Base-by-base conservation (phyloP, 208 protist species). In the Herpetomonas samuelpessoai region DNA sequence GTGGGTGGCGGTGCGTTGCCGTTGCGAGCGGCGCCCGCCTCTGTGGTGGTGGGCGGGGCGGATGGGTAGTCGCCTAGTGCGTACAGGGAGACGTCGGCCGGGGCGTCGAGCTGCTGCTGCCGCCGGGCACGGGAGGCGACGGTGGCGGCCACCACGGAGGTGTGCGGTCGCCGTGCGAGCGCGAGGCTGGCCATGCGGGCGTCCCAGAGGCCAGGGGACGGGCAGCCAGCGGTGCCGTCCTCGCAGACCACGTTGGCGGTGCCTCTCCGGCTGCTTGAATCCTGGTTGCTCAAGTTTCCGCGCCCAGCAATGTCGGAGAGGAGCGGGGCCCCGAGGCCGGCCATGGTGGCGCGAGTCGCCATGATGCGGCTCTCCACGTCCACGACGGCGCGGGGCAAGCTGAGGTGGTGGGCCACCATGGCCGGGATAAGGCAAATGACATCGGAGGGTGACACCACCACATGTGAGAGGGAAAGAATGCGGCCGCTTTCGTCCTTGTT, bases 391-490 rank as follows among this genome's bases (percentile, higher is more conserved):
- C 35, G 44, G 44, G 22, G 65, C 18, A 85, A 22, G n/a, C 74
- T 77, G 45, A 90, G 77, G 41, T 86, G 58, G 45, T 95, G 86
- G 1, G 67, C 67, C 10, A 90, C 44, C 50, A 93, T 71, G 24
- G 74, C 68, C 41, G 76, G 71, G 22, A 95, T 56, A 29, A 92
- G 50, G 50, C 81, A 88, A 30, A 86, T 65, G n/a, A 92, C 82
- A 49, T 92, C 81, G 1, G 72, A 60, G 26, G 75, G 76, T 14
- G 79, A 81, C 9, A 90, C 79, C 28, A 83, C 68, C 2, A 90
- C 63, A 51, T 74, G 44, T 18, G 67, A 54, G 71, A 79, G 81
- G 50, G 53, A 68, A 22, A 72, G 57, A 26, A 74, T 72, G 7
- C 28, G 26, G 21, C 21, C 44, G 25, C 22, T 35, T 14, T 41